Evolutionary conservation across 306 rosid genomes (phyloP).

Genomic region (Cicer yamashitae): DNA sequence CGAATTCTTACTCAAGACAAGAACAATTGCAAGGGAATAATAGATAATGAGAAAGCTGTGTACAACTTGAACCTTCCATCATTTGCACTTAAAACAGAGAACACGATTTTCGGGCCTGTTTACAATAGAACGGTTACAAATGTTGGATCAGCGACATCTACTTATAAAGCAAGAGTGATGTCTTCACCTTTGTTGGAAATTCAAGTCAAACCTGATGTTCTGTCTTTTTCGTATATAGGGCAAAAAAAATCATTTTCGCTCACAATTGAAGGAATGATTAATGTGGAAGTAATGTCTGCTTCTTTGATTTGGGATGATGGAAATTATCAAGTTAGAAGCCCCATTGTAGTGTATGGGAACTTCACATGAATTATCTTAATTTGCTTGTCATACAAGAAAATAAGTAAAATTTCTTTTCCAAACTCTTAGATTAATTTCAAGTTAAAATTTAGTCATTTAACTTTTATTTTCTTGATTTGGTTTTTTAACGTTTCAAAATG

Average conservation of each 20-base stretch:
- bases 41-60: not conserved
- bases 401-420: too few relatives aligned
- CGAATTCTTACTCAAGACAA: conserved; percentile 9
- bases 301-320: conserved; percentile 53
- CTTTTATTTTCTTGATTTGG: too few relatives aligned
- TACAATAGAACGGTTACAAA: conserved; percentile 42
- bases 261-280: conserved; percentile 25
- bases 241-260: conserved; percentile 41
- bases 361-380: not conserved
- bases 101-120: not conserved
- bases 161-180: conserved; percentile 26
- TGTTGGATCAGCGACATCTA: conserved; percentile 28
- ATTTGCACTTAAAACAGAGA: conserved; percentile 33
- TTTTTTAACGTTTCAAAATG: too few relatives aligned
- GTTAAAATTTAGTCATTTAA: too few relatives aligned
- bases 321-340: conserved; percentile 48
- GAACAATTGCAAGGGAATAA: not conserved
- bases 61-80: conserved; percentile 63
- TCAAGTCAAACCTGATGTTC: conserved; percentile 45
- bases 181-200: conserved; percentile 28
- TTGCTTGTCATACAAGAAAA: not conserved
- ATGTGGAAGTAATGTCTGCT: conserved; percentile 8
- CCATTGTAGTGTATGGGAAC: conserved; percentile 36
- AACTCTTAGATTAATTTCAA: too few relatives aligned
- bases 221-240: conserved; percentile 43